Evolutionary conservation across 495 filamentous ascomycete genomes (phyloP), one percentile per base, ranked within the genome.

Genomic region (Hypoxylon fragiforme): DNA sequence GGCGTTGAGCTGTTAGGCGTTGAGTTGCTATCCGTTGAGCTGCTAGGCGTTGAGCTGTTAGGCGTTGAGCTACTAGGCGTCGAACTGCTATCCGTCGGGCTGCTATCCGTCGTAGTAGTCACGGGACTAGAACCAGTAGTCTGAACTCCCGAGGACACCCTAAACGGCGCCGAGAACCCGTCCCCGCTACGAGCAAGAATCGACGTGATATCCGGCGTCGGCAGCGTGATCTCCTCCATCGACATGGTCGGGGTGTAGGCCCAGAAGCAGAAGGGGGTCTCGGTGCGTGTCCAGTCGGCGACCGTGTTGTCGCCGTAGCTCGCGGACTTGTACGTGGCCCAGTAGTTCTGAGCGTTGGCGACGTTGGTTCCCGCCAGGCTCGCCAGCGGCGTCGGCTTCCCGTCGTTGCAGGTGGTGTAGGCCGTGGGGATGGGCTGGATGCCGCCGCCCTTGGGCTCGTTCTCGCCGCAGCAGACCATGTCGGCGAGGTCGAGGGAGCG

Each of bases 391-490:
- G 57, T 60, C 40, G 57, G 50, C 22, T 38, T 31, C 7, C 57
- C 57, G 0, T 21, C 40, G 9, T 26, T 12, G 20, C 57, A 60
- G 35, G 0, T 0, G 5, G 57, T 55, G 40, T 60, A 9, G 26
- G 8, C 40, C 11, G 39, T 36, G 6, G 39, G 24, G 8, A 46
- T 9, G 8, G 50, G 39, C 0, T 18, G 19, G 1, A 55, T 3
- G 26, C 50, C 57, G 7, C 45, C 50, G 0, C 28, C 28, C 15
- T 50, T 44, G 2, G 57, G 34, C 1, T 50, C 50, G 26, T 4
- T 14, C 1, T 31, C n/a, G 0, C 57, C 51, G 42, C 57, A 61
- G 51, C 57, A 61, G 12, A 56, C 21, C 57, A 61, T 41, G 42
- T 55, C 51, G 16, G 46, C 9, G 1, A 61, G 11, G 51, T 46